A percentile compares a stretch with the other conserved stretches of the same genome.
Evolutionary conservation across 75 land plant genomes (phyloP).

Genomic region (Cunninghamia lanceolata): DNA sequence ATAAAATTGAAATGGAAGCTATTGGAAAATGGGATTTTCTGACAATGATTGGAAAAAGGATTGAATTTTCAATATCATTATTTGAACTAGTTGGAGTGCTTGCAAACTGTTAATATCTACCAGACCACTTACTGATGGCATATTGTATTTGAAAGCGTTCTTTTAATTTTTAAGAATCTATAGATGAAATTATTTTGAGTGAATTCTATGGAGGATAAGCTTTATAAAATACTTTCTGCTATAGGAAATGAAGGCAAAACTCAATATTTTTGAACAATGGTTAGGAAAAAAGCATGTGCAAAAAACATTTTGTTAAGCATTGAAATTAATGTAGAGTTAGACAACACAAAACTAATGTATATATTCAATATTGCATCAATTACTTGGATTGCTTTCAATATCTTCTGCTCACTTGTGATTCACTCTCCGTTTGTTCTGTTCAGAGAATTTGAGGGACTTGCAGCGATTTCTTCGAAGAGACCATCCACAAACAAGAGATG

Average conservation of each 20-base stretch:
- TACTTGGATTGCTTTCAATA: background rate
- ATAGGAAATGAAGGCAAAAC: background rate
- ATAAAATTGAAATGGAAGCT: background rate
- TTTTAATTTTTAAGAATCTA: background rate
- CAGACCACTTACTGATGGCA: background rate
- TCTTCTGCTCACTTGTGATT: background rate
- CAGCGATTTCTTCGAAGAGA: conserved; percentile 85
- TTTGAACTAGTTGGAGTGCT: background rate
- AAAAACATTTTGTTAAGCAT: background rate
- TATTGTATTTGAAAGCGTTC: background rate
- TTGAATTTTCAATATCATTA: background rate
- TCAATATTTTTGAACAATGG: background rate
- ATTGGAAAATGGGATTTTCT: background rate
- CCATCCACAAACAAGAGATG: conserved; percentile 67
- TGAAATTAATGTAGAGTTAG: background rate
- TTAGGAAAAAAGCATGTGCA: background rate
- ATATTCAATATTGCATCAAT: background rate
- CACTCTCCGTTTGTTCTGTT: background rate
- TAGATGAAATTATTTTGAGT: background rate
- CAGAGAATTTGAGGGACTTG: conserved; percentile 89
- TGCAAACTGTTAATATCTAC: background rate
- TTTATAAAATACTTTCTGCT: background rate
- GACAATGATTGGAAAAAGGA: background rate
- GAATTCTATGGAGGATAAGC: background rate
- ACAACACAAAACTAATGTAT: background rate